These are phyloP conservation scores for Sporobolomyces roseus DNA, from an alignment of 768 basidiomycete genomes.

Conservation along the genomic window DNA sequence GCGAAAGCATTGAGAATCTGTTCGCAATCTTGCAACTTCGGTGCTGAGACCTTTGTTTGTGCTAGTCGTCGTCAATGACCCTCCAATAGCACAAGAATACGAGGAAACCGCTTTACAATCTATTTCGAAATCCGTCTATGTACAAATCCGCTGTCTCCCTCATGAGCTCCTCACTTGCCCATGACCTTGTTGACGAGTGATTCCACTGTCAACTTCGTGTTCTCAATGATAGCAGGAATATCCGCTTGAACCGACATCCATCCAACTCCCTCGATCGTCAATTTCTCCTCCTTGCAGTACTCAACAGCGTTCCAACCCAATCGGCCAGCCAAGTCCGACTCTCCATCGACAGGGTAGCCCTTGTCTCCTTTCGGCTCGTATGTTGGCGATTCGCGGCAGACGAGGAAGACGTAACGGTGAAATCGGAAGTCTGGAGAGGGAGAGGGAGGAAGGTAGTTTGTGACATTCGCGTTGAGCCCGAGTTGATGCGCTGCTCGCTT, in stretches of 20 bases:
- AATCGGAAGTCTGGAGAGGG: constrained; percentile 10
- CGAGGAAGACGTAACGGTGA: constrained; percentile 33
- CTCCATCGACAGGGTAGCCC: constrained; percentile 11
- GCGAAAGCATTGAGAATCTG: no score
- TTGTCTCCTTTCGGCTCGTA: constrained; percentile 15
- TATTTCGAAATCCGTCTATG: no score
- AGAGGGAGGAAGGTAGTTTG: constrained; percentile 14
- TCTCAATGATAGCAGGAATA: constrained; percentile 9
- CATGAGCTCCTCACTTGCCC: no score
- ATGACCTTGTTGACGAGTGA: constrained; percentile 21
- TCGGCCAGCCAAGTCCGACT: constrained; percentile 25
- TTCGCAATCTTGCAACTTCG: no score
- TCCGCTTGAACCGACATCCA: constrained; percentile 24
- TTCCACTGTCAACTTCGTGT: constrained; percentile 16
- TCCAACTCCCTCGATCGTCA: constrained; percentile 29
- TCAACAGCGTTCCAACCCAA: not conserved
- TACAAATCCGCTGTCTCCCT: no score
- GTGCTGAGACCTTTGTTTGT: no score
- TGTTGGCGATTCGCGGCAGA: constrained; percentile 4
- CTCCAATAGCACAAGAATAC: no score
- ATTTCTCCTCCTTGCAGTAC: constrained; percentile 26
- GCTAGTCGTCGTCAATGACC: no score
- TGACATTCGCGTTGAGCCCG: constrained; percentile 13
- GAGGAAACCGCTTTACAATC: no score
- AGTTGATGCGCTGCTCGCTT: constrained; percentile 14